Evolutionary conservation across 2,329 filamentous ascomycete species (phyloP), one percentile per base, ranked within the genome.

Genomic region (Colletotrichum gigasporum): DNA sequence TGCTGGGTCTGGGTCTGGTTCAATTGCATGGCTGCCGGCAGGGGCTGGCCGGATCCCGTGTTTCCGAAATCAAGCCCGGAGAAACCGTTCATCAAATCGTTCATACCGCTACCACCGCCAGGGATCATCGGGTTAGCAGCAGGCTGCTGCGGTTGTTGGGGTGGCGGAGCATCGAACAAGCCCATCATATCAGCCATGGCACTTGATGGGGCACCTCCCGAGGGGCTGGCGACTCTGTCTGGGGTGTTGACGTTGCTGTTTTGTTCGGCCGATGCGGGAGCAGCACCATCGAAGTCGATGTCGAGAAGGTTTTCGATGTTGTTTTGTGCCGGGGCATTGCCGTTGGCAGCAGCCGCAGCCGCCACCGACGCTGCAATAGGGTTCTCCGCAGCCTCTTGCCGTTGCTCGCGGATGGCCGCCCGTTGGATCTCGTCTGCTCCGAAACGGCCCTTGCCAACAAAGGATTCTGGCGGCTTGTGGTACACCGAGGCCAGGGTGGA

Each of bases 381-480:
- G 76, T 98, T 97, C 71, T 98, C 96, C 67, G 90, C 91, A 1
- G 93, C 92, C 71, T 97, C 93, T 78, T 98, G 90, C 68, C 92
- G 88, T 82, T 97, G 94, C 81, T 99, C 96, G 82, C 97, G 94
- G 74, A 99, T 97, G 65, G 96, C 96, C 52, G 95, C 95, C 69
- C 91, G 91, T 79, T 98, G 96, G 73, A 99, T 93, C 65, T 93
- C 94, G 77, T 97, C 94, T 50, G 96, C 94, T 35, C 95, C 96
- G 71, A 93, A 97, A 44, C 95, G 90, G 41, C 96, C 96, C 79
- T 97, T 94, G 70, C 96, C 96, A 62, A 99, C 91, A 78, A 99
- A 99, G n/a, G 95, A 94, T 85, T 97, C 93, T 44, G 96, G 94
- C 8, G 94, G 94, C 81, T 97, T 98, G 87, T 99, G 96, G 80